Percentiles rank a stretch among this genome's conserved stretches.
Evolutionary conservation across 1,139 yeast species (phyloP).

Genomic region (Magnusiomyces sp.): DNA sequence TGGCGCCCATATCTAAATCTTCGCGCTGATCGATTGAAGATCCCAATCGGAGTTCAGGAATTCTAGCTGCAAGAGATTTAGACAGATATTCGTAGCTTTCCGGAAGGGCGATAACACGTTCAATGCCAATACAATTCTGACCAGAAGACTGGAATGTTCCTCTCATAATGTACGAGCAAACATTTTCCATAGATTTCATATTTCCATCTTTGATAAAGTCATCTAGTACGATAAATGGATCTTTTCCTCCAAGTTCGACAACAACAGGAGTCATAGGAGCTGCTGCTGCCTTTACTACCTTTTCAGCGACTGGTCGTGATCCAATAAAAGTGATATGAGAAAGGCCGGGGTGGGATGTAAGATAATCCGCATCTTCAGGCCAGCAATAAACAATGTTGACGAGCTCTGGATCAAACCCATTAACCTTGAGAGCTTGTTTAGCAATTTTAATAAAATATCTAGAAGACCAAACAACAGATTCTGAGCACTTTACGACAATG

Average conservation of each 20-base stretch:
- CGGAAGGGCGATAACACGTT: slow-evolving; percentile 75
- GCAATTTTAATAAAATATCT: slow-evolving; percentile 65
- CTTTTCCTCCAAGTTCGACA: slow-evolving; percentile 93
- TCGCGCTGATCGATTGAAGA: slow-evolving; percentile 79
- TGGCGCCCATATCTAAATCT: slow-evolving; percentile 93
- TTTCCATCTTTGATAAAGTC: slow-evolving; percentile 10
- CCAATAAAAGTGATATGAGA: slow-evolving; percentile 92
- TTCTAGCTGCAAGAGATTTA: slow-evolving; percentile 46
- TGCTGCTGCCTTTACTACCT: slow-evolving; percentile 75
- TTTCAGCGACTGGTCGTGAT: slow-evolving; percentile 86
- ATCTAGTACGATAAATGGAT: slow-evolving; percentile 78
- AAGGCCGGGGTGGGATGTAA: slow-evolving; percentile 74
- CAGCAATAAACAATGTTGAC: slow-evolving; percentile 72
- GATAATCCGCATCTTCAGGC: slow-evolving; percentile 79
- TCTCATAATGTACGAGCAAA: slow-evolving; percentile 79
- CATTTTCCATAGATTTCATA: slow-evolving; percentile 25
- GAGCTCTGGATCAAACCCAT: slow-evolving; percentile 69
- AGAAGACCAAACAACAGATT: slow-evolving; percentile 93
- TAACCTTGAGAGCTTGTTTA: slow-evolving; percentile 57
- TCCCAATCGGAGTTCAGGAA: slow-evolving; percentile 63
- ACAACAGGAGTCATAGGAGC: slow-evolving; percentile 83
- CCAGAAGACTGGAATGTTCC: slow-evolving; percentile 97
- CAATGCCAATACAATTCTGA: slow-evolving; percentile 95
- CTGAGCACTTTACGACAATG: slow-evolving; percentile 85
- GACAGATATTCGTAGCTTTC: slow-evolving; percentile 56